These are phyloP conservation scores for Scutellaria barbata DNA, from an alignment of 257 asterid genomes.

Conservation along the genomic window DNA sequence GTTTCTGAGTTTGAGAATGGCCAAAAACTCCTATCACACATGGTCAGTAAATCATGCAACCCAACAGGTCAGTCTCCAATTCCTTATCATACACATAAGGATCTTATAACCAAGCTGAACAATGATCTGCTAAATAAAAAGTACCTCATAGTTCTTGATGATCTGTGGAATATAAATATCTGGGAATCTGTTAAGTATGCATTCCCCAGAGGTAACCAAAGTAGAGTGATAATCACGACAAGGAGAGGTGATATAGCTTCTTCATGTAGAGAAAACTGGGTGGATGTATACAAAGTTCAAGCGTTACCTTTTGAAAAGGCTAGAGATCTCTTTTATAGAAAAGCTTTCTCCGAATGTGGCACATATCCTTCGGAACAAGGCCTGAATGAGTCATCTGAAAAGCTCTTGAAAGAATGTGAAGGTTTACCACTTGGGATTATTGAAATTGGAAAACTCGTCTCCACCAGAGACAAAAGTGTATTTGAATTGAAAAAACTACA, in stretches of 20 bases:
- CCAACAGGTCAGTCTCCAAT: not conserved
- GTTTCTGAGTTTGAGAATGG: constrained; percentile 4
- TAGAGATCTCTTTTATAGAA: constrained; percentile 17
- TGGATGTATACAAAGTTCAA: constrained; percentile 3
- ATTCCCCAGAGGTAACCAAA: not conserved
- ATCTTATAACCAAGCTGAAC: not conserved
- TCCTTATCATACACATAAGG: not conserved
- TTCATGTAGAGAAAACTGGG: not conserved
- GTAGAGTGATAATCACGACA: constrained; percentile 40
- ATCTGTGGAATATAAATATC: constrained; percentile 28
- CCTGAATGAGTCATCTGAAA: not conserved
- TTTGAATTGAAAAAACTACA: not conserved
- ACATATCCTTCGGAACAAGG: constrained; percentile 1
- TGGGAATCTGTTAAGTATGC: constrained; percentile 25
- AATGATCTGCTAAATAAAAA: constrained; percentile 10
- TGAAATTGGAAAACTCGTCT: constrained; percentile 29
- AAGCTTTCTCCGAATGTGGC: not conserved
- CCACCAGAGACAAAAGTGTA: not conserved
- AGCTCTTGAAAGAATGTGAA: constrained; percentile 28
- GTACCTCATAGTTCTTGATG: constrained; percentile 39
- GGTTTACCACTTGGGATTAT: constrained; percentile 33
- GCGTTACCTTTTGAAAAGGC: constrained; percentile 29
- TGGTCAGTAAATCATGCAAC: constrained; percentile 3
- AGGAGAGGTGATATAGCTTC: constrained; percentile 35
- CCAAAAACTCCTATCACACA: not conserved